Base-by-base conservation (phyloP, 2,329 filamentous ascomycete species). In the Penicillium sp. region DNA sequence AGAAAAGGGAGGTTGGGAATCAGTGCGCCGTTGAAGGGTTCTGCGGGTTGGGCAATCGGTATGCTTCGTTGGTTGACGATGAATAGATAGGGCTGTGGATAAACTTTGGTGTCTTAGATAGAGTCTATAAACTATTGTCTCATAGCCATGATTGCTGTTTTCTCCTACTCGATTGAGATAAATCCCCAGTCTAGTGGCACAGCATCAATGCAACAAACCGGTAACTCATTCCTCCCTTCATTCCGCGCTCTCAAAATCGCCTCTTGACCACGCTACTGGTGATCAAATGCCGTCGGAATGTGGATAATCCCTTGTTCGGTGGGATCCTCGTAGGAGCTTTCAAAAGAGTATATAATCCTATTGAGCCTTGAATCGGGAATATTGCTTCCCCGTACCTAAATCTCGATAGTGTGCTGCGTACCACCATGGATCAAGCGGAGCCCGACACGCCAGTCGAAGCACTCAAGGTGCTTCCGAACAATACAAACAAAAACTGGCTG, bases 21-120 rank as follows among this genome's bases (percentile, higher is more conserved):
- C 64, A 62, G 42, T 62, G 61, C 50, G 38, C 38, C 20, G 23
- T 40, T 6, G 61, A 67, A 44, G 67, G 69, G 25, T 72, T 72
- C 35, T 69, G 68, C 57, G 69, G 69, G n/a, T 51, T 70, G 56
- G 68, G 69, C 25, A 72, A 72, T 59, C 63, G 68, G 51, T 72
- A 67, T 62, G 66, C 63, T 13, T 66, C 58, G 23, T 52, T 71
- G 47, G 50, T 61, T 38, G 54, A 54, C 25, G 49, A 50, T 31
- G 54, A 51, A 5, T 40, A 40, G 38, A n/a, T 40, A 40, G 23
- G 38, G 38, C 23, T 40, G 4, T 7, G 38, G 23, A 15, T 40
- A 27, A n/a, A 15, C 38, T 15, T 40, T 12, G 23, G 38, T 40
- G 20, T 35, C 32, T 35, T 18, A 20, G 25, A 3, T 28, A 28